Percentiles rank a stretch among this genome's conserved stretches.
Evolutionary conservation across 148 eudicot genomes (phyloP).

Genomic region (Mesembryanthemum crystallinum): DNA sequence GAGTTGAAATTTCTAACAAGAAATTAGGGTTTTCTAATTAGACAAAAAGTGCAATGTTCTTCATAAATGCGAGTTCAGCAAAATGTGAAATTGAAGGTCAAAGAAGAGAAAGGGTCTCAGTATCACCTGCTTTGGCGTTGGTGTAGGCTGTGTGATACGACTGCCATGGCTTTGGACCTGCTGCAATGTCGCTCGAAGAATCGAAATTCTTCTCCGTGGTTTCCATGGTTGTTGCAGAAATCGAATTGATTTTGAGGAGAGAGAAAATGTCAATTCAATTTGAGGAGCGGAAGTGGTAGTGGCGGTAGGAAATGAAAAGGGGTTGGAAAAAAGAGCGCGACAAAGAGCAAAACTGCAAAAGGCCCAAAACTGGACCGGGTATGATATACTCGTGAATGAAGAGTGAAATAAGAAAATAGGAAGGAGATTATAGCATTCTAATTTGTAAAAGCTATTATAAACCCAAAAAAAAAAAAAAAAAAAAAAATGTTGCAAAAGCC

Average conservation of each 20-base stretch:
- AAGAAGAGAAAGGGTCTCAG: neutral
- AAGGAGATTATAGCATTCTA: too few species aligned
- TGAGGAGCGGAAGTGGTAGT: neutral
- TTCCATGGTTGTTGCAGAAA: conserved; percentile 9
- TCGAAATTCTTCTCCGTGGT: conserved; percentile 40
- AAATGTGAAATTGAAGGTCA: neutral
- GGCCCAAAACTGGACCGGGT: too few species aligned
- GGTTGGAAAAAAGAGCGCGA: conserved; percentile 1
- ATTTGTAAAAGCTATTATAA: too few species aligned
- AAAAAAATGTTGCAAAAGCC: too few species aligned
- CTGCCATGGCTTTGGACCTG: conserved; percentile 72
- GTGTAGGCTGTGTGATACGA: conserved; percentile 87
- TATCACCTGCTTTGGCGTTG: conserved; percentile 91
- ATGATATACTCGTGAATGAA: too few species aligned
- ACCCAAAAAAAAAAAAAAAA: too few species aligned
- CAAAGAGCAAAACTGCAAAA: neutral
- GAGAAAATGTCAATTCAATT: neutral
- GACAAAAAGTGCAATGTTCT: neutral
- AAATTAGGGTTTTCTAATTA: neutral
- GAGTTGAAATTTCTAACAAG: too few species aligned
- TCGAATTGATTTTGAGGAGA: neutral
- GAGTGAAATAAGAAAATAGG: too few species aligned
- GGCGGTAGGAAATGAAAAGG: neutral
- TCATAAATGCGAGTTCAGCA: too few species aligned
- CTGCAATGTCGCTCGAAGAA: conserved; percentile 25